Conservation (phyloP, 352 stramenopile species). For the Phytophthora pisi region DNA sequence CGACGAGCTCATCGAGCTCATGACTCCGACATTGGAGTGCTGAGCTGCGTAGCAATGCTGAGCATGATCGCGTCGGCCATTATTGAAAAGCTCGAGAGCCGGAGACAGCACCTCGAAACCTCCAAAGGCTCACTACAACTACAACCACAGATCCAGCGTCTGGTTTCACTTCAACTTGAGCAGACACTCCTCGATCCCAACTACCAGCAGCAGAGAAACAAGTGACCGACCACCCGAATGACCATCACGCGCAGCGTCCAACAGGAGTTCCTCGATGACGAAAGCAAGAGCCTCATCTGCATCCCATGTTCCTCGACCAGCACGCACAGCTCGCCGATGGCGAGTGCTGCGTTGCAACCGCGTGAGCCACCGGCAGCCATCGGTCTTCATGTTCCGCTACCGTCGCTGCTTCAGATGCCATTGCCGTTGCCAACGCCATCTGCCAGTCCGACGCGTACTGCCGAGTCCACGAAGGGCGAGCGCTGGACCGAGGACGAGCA, state of each 20-base stretch:
- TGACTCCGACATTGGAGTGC: not conserved
- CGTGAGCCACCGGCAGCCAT: not conserved
- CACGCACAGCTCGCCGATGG: slow-evolving; percentile 2
- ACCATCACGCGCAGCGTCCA: slow-evolving; percentile 45
- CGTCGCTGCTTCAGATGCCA: not conserved
- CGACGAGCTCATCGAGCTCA: not conserved
- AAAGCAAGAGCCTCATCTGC: slow-evolving; percentile 41
- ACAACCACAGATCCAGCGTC: slow-evolving; percentile 1
- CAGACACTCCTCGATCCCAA: slow-evolving; percentile 2
- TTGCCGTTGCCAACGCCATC: not conserved
- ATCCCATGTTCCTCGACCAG: slow-evolving; percentile 28
- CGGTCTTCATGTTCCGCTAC: not conserved
- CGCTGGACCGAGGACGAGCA: slow-evolving; percentile 57
- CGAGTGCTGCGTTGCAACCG: not conserved
- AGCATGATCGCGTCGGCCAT: slow-evolving; percentile 23
- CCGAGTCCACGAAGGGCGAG: slow-evolving; percentile 32
- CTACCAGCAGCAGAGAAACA: slow-evolving; percentile 2
- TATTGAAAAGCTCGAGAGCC: slow-evolving; percentile 20
- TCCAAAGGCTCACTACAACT: slow-evolving; percentile 1
- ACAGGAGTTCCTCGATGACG: slow-evolving; percentile 42
- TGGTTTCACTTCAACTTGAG: slow-evolving; percentile 7
- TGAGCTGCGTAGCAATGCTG: slow-evolving; percentile 8
- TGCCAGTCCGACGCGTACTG: slow-evolving; percentile 4
- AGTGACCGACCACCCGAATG: slow-evolving; percentile 24
- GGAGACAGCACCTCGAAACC: slow-evolving; percentile 11